Evolutionary conservation across 2,329 filamentous ascomycete genomes (phyloP), one percentile per base, ranked within the genome.

Genomic region (Colletotrichum eremochloae): DNA sequence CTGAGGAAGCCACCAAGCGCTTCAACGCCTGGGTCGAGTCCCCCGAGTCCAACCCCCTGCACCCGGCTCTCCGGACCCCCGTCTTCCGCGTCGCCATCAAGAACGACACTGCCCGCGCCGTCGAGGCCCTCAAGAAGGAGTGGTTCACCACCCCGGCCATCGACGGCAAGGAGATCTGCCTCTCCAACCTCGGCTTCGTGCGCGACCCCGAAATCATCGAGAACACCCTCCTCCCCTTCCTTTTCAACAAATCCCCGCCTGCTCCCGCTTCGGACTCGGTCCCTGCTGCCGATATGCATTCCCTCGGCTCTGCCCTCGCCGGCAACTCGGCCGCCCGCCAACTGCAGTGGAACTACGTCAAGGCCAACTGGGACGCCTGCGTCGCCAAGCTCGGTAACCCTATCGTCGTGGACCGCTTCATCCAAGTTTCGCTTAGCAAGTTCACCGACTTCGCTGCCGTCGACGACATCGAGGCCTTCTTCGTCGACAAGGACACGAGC

Each of bases 111-210:
- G 90, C 90, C 9, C 87, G 88, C 64, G 85, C 90, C 20, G 94
- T 94, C 75, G 88, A 93, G 38, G 88, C 91, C 9, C 88, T 99
- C 67, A 94, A 96, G 85, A 90, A 94, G 67, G 95, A 98, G 80
- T 98, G 94, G 87, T 87, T 90, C 74, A 91, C 86, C 63, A 96
- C 94, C 15, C 92, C 92, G 64, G 94, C 95, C 9, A 91, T 98
- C 48, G 96, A 98, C 78, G 95, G 95, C 77, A 97, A 95, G 82
- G 95, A 97, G 76, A 93, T 97, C 75, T 93, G 91, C 75, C 88
- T 98, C 3, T 86, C 89, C 48, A 90, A 93, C 5, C 88, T 99
- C 56, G 94, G 95, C 44, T 90, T 91, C 50, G 91, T 93, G 29
- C 91, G 92, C 76, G 90, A 94, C 67, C 79, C 83, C 14, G 88